Evolutionary conservation across 2,329 filamentous ascomycete species (phyloP), one percentile per base, ranked within the genome.

Genomic region (Diaporthe amygdali): DNA sequence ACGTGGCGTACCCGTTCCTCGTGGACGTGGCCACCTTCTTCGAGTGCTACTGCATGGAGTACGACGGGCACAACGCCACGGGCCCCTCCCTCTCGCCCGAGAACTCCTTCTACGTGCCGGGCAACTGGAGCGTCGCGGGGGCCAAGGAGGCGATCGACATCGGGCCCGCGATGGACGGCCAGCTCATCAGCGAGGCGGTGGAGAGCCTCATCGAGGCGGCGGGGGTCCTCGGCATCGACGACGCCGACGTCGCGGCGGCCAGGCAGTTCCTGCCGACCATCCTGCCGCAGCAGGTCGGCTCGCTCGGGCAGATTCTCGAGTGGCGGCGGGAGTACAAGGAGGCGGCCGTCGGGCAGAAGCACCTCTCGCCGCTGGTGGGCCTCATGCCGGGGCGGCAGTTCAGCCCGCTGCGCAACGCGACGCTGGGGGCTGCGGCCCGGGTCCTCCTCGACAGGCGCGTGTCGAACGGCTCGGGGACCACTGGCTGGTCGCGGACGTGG

Each of bases 261-360:
- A 37, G 68, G 12, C 30, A 10, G 0, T 75, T 69, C 51, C 69
- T 73, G 2, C 30, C 73, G 10, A 66, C 55, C 27, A 69, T 76
- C 22, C 63, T 71, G 22, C 71, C 70, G 10, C 68, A 73, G 30
- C 25, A 64, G 25, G 64, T 73, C 27, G 75, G 75, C 12, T 76
- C 75, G 15, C 47, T 66, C 2, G 75, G 75, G 30, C 75, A 76
- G 61, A 74, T 77, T 15, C 72, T 77, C 37, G 75, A 76, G 56
- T 77, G 74, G 74, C 72, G 73, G 27, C 61, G 51, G 17, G 76
- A 77, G 54, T 77, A 74, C 44, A 66, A 32, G 20, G 76, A 75
- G 66, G 69, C 66, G 0, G 73, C 70, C 15, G 51, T 66, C 9
- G 75, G 72, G 5, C 75, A 76, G 39, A 69, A 73, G 25, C 75